Evolutionary conservation across 2,329 filamentous ascomycete genomes (phyloP).

Genomic region (Neofusicoccum kwambonambiense): DNA sequence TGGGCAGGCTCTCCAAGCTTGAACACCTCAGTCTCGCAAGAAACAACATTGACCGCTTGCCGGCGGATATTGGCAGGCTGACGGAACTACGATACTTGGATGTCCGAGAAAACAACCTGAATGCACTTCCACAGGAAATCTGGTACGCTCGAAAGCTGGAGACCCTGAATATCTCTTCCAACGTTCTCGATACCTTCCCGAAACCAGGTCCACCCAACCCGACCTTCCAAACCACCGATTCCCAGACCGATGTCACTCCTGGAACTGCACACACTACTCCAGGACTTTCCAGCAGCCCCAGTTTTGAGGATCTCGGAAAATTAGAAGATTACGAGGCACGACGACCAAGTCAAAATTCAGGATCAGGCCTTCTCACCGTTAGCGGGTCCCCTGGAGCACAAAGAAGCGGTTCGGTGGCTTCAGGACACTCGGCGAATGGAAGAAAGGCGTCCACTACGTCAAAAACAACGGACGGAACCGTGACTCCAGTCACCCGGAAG

Average conservation of each 20-base stretch:
- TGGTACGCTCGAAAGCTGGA: slow-evolving; percentile 93
- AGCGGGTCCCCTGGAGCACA: slow-evolving; percentile 65
- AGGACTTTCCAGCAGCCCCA: slow-evolving; percentile 53
- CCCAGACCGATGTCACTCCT: slow-evolving; percentile 41
- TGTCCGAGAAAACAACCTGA: slow-evolving; percentile 89
- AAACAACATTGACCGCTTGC: slow-evolving; percentile 81
- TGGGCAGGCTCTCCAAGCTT: slow-evolving; percentile 77
- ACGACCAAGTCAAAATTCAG: slow-evolving; percentile 81
- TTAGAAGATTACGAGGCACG: slow-evolving; percentile 63
- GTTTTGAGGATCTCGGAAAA: slow-evolving; percentile 73
- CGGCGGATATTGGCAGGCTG: slow-evolving; percentile 83
- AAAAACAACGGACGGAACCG: slow-evolving; percentile 58
- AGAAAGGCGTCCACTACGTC: slow-evolving; percentile 83
- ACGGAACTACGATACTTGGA: slow-evolving; percentile 82
- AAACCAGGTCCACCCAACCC: slow-evolving; percentile 59
- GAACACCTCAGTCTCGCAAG: slow-evolving; percentile 93
- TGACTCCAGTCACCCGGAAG: slow-evolving; percentile 67
- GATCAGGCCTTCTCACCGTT: slow-evolving; percentile 67
- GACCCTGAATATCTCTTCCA: slow-evolving; percentile 91
- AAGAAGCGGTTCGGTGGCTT: slow-evolving; percentile 82
- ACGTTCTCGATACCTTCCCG: slow-evolving; percentile 85
- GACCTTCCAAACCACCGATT: slow-evolving; percentile 21
- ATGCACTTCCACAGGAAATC: slow-evolving; percentile 84
- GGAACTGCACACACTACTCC: slow-evolving; percentile 40
- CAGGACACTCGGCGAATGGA: slow-evolving; percentile 73